Base-by-base conservation (phyloP, 2,329 filamentous ascomycete genomes). In the Penicillium thymicola region DNA sequence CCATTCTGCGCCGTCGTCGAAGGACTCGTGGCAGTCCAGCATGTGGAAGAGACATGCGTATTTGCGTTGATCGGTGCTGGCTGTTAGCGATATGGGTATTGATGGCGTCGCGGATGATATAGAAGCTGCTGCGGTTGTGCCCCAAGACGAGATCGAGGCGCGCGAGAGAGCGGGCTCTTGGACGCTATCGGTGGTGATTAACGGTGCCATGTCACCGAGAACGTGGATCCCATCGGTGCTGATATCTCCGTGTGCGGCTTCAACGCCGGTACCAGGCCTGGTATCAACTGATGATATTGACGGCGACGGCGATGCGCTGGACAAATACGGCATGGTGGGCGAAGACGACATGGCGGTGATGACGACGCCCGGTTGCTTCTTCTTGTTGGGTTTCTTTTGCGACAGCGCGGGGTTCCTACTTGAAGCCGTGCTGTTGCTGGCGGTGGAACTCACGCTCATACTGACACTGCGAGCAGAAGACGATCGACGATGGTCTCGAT, bases 41-140 rank as follows among this genome's bases (percentile, higher is more conserved):
- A 77, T 70, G 57, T 77, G 72, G 67, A 79, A 79, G n/a, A 78
- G 69, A 55, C 77, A 79, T 23, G 63, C 62, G 55, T 74, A 75
- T 34, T 55, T 56, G 40, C 60, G 61, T 16, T 45, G 49, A 7
- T 52, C 40, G 48, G 30, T 40, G 36, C 44, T 61, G 11, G 47
- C 47, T 21, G 38, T 30, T 25, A 43, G 18, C n/a, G 16, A 51
- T 34, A 32, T 32, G 16, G 18, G 45, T 49, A 49, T 47, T 14
- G 47, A 61, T 34, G 46, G 52, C 36, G 51, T 23, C 11, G 44
- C 55, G 23, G 55, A 60, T 30, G 43, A 51, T 41, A 54, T 47
- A 18, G 58, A 59, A 14, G 18, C 28, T 49, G 48, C 50, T 8
- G 57, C 55, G 11, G 59, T 37, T 4, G 59, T 58, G n/a, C 55